These are phyloP conservation scores for Helichrysum umbraculigerum DNA, from an alignment of 129 eudicot genomes.

Conservation along the genomic window DNA sequence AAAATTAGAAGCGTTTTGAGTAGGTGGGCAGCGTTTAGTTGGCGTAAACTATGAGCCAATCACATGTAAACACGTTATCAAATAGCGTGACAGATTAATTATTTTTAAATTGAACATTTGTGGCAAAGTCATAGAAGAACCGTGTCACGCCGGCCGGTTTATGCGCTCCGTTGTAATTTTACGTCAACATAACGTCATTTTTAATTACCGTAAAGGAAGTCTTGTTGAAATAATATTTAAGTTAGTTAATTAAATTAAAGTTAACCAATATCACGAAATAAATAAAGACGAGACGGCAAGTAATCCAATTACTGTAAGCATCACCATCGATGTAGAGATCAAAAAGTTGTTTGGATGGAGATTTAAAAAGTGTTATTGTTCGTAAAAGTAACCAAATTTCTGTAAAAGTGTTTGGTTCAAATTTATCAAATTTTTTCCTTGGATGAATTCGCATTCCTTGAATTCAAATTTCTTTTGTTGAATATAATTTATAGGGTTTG, in stretches of 20 bases:
- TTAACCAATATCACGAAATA: too few relatives aligned
- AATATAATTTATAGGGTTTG: too few relatives aligned
- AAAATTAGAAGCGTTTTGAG: constrained; percentile 21
- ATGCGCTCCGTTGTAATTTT: neutral
- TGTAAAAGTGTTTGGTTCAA: too few relatives aligned
- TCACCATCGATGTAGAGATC: neutral
- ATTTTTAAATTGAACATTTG: neutral
- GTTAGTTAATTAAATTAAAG: neutral
- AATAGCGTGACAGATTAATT: neutral
- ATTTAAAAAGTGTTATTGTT: neutral
- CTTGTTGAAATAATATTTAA: neutral
- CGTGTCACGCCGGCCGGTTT: neutral
- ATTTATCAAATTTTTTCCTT: too few relatives aligned
- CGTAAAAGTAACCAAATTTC: too few relatives aligned
- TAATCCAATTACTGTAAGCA: neutral
- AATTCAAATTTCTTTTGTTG: too few relatives aligned
- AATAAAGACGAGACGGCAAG: neutral
- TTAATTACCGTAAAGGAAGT: neutral
- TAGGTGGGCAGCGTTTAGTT: constrained; percentile 40
- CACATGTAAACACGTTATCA: constrained; percentile 31
- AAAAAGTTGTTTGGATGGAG: neutral
- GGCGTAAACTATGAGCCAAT: constrained; percentile 34
- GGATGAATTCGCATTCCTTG: too few relatives aligned
- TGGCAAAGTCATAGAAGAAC: neutral
- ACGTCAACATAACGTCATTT: neutral